Evolutionary conservation across 805 yeast genomes (phyloP).

Genomic region (Starmerella davenportii): DNA sequence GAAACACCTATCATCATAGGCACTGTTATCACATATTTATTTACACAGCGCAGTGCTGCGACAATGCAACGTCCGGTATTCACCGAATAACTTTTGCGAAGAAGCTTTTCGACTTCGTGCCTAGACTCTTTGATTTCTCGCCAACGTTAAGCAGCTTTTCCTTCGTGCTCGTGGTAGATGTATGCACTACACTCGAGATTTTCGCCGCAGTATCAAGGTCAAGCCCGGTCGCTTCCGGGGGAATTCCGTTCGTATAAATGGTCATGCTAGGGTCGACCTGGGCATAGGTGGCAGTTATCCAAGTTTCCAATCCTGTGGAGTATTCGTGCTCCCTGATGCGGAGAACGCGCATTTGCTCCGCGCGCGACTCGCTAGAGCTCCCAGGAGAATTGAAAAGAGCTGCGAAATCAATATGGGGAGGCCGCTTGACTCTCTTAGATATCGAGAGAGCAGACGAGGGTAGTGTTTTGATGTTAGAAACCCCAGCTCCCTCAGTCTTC

Average conservation of each 20-base stretch:
- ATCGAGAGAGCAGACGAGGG: constrained; percentile 2
- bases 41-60: too few species aligned
- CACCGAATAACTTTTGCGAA: constrained; percentile 21
- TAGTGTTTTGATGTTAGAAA: background rate
- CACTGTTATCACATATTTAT: too few species aligned
- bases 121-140: constrained; percentile 19
- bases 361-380: constrained; percentile 18
- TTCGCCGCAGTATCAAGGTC: constrained; percentile 17
- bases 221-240: constrained; percentile 16
- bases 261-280: constrained; percentile 5
- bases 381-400: constrained; percentile 17
- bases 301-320: constrained; percentile 21
- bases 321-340: constrained; percentile 21
- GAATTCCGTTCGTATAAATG: constrained; percentile 19
- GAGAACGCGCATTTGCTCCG: constrained; percentile 18
- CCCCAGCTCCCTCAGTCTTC: background rate
- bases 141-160: constrained; percentile 20
- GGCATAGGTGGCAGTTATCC: constrained; percentile 18
- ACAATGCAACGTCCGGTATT: too few species aligned
- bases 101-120: constrained; percentile 19
- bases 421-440: constrained; percentile 18
- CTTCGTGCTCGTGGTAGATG: constrained; percentile 16
- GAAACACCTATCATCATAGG: too few species aligned
- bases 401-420: constrained; percentile 22
- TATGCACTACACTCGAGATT: constrained; percentile 15